Evolutionary conservation across 179 eudicot genomes (phyloP).

Genomic region (Amaranthus tricolor): DNA sequence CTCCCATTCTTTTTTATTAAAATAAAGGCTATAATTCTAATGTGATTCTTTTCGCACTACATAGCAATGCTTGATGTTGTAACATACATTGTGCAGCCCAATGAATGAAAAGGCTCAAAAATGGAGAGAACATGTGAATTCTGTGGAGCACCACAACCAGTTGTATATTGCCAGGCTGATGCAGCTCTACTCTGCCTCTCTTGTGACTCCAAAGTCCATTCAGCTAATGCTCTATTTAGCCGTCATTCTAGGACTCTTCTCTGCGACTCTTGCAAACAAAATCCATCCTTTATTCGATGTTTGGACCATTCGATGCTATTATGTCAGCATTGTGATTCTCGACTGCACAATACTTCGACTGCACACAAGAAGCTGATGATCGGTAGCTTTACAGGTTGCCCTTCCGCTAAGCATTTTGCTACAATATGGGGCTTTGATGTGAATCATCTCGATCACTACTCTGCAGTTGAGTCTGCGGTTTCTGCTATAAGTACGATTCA

Average conservation of each 20-base stretch:
- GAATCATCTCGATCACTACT: slow-evolving; percentile 20
- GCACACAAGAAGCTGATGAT: slow-evolving; percentile 49
- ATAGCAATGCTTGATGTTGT: neutral
- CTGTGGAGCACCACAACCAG: slow-evolving; percentile 47
- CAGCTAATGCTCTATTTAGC: slow-evolving; percentile 70
- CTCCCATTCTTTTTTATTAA: too few relatives aligned
- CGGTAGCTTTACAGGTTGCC: slow-evolving; percentile 54
- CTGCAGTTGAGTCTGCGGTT: slow-evolving; percentile 1
- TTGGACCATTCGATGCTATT: slow-evolving; percentile 53
- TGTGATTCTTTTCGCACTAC: too few relatives aligned
- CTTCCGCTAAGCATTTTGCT: slow-evolving; percentile 63
- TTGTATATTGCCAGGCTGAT: slow-evolving; percentile 69
- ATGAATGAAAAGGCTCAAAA: slow-evolving; percentile 23
- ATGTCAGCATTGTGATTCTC: slow-evolving; percentile 50
- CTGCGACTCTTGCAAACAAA: slow-evolving; percentile 53
- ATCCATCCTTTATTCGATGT: slow-evolving; percentile 46
- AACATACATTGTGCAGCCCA: slow-evolving; percentile 10
- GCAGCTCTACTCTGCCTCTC: slow-evolving; percentile 67
- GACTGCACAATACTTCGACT: slow-evolving; percentile 35
- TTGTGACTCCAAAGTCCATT: slow-evolving; percentile 70
- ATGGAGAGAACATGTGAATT: slow-evolving; percentile 71
- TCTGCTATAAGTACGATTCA: slow-evolving; percentile 19
- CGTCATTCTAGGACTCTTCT: slow-evolving; percentile 59
- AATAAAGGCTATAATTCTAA: too few relatives aligned
- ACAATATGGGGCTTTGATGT: slow-evolving; percentile 52